Percentiles rank a stretch among this genome's conserved stretches.
Evolutionary conservation across 345 rosid species (phyloP).

Genomic region (Zanthoxylum bungeanum): DNA sequence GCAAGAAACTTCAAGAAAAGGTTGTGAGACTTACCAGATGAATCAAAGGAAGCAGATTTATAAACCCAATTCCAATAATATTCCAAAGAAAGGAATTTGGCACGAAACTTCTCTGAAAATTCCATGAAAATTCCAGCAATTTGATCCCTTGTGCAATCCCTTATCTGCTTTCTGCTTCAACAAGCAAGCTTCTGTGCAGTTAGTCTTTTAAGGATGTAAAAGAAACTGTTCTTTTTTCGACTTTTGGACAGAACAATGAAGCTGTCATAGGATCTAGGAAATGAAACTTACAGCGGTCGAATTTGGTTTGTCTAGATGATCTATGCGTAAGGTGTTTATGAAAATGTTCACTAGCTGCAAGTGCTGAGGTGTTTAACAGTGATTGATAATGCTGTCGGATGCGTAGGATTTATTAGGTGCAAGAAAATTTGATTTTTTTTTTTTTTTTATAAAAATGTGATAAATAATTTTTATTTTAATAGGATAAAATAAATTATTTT

Average conservation of each 20-base stretch:
- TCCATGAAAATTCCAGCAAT: constrained; percentile 7
- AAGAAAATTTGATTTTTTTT: too few species aligned
- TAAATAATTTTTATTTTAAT: too few species aligned
- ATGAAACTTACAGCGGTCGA: not conserved
- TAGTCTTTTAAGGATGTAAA: not conserved
- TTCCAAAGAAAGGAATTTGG: not conserved
- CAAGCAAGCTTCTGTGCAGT: not conserved
- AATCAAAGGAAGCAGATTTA: not conserved
- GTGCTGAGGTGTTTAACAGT: too few species aligned
- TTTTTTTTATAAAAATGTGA: too few species aligned
- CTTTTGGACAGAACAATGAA: not conserved
- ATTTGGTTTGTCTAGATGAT: not conserved
- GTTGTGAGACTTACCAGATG: constrained; percentile 3
- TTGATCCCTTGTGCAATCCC: not conserved
- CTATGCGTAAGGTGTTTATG: not conserved
- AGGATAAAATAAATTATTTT: too few species aligned
- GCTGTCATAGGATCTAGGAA: not conserved
- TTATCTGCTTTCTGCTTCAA: not conserved
- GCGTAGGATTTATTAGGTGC: too few species aligned
- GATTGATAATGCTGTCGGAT: too few species aligned
- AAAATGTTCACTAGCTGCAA: not conserved
- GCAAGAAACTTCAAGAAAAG: not conserved
- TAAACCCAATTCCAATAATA: not conserved
- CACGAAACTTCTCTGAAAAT: constrained; percentile 1
- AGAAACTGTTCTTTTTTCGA: not conserved